Base-by-base conservation (phyloP, 148 eudicot genomes). In the Fagopyrum tataricum region DNA sequence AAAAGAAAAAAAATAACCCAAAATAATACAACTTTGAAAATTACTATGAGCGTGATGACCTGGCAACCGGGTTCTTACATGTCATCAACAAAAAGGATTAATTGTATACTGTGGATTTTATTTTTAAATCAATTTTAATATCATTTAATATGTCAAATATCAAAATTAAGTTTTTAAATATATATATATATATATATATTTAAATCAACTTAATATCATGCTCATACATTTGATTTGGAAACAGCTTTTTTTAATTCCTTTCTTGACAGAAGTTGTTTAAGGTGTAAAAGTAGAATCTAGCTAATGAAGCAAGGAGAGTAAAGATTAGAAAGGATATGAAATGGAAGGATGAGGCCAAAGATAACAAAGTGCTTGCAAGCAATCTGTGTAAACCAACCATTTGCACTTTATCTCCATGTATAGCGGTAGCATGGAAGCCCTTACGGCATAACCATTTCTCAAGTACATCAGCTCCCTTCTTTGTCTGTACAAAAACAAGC, bases 391-490 rank as follows among this genome's bases (percentile, higher is more conserved):
- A 37, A 74, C 89, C 75, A 24, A 86, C 95, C 87, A 78, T 71
- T 76, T 90, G 96, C 77, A 87, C 89, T 88, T 88, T 90, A 85
- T 88, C 92, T 71, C 96, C 96, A 81, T 90, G 96, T 24, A 90
- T 90, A 42, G 96, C 92, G 48, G 81, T 81, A n/a, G 96, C 90
- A n/a, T 87, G 89, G 70, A 86, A 85, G 71, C 96, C 92, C 74
- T 79, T 86, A 24, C 70, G 77, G 44, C 79, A 80, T 72, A 90
- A 21, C 96, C 87, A 90, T 47, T 46, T 48, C 51, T 85, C 89
- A 4, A 93, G 76, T 44, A 80, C 76, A 85, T 93, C 96, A 12
- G 88, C 98, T 40, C 91, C 91, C 79, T 83, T 87, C 79, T 93
- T 93, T 13, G 98, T 93, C 84, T 93, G 96, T 40, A 87, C 94